Evolutionary conservation across 2,329 filamentous ascomycete genomes (phyloP).

Genomic region (Colletotrichum neosansevieriae): DNA sequence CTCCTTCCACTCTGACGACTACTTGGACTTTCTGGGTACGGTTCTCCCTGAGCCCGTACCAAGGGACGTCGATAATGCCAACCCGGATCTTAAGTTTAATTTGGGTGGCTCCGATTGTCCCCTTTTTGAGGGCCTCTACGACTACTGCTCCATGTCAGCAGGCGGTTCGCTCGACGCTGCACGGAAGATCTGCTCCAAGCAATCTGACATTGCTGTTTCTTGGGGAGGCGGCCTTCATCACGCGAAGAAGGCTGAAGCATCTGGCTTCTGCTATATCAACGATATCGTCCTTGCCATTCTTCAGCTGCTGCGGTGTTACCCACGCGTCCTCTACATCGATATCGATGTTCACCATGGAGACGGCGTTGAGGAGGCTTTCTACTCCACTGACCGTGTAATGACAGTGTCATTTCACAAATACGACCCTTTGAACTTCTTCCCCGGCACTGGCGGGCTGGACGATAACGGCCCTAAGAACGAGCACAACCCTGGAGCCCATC

Average conservation of each 20-base stretch:
- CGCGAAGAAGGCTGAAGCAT: constrained; percentile 93
- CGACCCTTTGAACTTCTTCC: constrained; percentile 86
- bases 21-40: constrained; percentile 87
- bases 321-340: constrained; percentile 93
- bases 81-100: constrained; percentile 81
- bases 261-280: constrained; percentile 98
- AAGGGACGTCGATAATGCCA: constrained; percentile 73
- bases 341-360: constrained; percentile 95
- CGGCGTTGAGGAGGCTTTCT: constrained; percentile 91
- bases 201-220: constrained; percentile 96
- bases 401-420: constrained; percentile 98
- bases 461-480: constrained; percentile 87
- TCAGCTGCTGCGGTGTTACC: constrained; percentile 83
- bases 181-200: constrained; percentile 84
- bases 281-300: constrained; percentile 96
- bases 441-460: constrained; percentile 87
- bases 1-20: constrained; percentile 88
- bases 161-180: constrained; percentile 93
- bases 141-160: constrained; percentile 94
- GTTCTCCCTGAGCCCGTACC: constrained; percentile 74
- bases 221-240: constrained; percentile 98
- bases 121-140: constrained; percentile 94
- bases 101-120: constrained; percentile 93
- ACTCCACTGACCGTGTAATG: constrained; percentile 89
- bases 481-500: constrained; percentile 87